Conservation (phyloP, 352 stramenopile genomes). For the Elongisporangium prolatum region DNA sequence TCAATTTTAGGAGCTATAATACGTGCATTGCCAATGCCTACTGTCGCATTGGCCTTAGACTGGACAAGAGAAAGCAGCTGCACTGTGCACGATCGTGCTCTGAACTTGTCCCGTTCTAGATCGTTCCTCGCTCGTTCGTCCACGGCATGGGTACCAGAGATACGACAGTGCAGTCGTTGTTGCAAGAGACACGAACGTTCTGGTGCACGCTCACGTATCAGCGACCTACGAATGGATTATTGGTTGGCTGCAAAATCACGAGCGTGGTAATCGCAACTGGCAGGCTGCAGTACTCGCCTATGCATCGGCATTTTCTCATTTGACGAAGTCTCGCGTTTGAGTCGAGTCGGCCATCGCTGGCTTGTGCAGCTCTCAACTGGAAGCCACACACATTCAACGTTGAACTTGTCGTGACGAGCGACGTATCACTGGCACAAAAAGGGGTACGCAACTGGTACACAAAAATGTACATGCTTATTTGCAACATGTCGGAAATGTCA, state of each 20-base stretch:
- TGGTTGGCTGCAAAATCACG: neutral
- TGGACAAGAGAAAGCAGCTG: neutral
- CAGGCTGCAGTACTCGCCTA: neutral
- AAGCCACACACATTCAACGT: neutral
- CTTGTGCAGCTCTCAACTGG: neutral
- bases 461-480: neutral
- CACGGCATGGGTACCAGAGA: neutral
- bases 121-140: neutral
- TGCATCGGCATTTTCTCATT: neutral
- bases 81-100: neutral
- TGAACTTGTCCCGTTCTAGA: neutral
- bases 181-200: neutral
- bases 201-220: neutral
- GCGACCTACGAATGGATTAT: neutral
- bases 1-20: neutral
- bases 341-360: neutral
- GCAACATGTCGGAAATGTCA: conserved; percentile 2
- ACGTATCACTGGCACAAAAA: neutral
- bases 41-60: neutral
- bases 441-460: neutral
- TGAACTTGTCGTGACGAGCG: neutral
- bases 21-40: neutral
- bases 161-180: neutral
- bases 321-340: neutral
- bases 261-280: neutral